Conservation (phyloP, 805 yeast species). For the Metschnikowia cerradonensis region DNA sequence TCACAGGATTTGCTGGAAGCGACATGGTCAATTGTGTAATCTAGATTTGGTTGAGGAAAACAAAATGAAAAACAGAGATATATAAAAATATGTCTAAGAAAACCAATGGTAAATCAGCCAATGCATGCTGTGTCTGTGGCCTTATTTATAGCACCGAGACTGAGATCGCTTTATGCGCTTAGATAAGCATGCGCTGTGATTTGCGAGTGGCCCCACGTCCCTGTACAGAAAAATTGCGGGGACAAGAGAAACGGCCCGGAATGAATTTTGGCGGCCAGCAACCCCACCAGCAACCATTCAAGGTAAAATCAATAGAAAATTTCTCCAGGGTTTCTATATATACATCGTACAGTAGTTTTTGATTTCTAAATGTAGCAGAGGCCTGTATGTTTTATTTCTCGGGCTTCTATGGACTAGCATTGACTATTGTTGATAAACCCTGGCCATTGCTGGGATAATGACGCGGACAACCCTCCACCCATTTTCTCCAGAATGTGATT, state of each 20-base stretch:
- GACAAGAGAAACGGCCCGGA: neutral
- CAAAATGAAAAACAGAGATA: neutral
- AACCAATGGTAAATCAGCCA: too few relatives aligned
- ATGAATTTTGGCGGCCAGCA: neutral
- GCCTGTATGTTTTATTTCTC: too few relatives aligned
- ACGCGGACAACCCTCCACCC: too few relatives aligned
- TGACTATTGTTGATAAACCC: too few relatives aligned
- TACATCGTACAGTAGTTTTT: too few relatives aligned
- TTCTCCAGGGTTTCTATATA: too few relatives aligned
- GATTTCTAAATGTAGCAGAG: too few relatives aligned
- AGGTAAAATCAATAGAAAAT: neutral
- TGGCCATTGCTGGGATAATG: too few relatives aligned
- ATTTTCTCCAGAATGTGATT: too few relatives aligned
- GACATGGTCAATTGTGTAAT: neutral
- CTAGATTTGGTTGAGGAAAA: too few relatives aligned
- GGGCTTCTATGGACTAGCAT: too few relatives aligned
- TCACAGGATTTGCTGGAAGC: slow-evolving; percentile 31
- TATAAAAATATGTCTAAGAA: neutral
- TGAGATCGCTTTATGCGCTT: slow-evolving; percentile 1
- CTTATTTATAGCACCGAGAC: neutral
- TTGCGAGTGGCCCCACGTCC: slow-evolving; percentile 3
- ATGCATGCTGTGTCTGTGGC: neutral
- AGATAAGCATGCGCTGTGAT: slow-evolving; percentile 5
- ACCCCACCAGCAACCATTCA: neutral
- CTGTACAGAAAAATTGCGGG: slow-evolving; percentile 3